Evolutionary conservation across 208 protist species (phyloP).

Genomic region (Crithidia brevicula): DNA sequence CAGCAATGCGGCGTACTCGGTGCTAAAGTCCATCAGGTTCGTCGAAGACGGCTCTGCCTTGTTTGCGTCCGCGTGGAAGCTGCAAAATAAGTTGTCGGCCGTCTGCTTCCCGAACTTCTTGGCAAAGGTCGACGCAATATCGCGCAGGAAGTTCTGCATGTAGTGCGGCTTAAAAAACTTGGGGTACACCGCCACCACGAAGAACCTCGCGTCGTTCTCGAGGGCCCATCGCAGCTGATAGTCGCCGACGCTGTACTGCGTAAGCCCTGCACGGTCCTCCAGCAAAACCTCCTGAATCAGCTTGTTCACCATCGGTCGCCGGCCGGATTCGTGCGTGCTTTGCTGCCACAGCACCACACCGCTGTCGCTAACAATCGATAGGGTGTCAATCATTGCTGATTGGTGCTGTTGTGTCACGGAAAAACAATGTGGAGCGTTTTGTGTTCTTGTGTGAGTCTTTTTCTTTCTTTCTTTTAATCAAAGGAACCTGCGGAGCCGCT

Average conservation of each 20-base stretch:
- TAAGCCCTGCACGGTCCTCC: slow-evolving; percentile 89
- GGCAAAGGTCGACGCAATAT: slow-evolving; percentile 78
- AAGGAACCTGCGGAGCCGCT: too few relatives aligned
- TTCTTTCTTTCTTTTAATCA: too few relatives aligned
- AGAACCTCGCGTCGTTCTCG: slow-evolving; percentile 93
- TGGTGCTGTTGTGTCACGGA: too few relatives aligned
- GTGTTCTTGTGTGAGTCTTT: too few relatives aligned
- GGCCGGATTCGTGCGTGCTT: slow-evolving; percentile 50
- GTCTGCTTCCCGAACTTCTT: slow-evolving; percentile 55
- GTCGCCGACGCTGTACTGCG: slow-evolving; percentile 65
- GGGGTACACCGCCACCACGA: slow-evolving; percentile 94
- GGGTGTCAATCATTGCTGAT: slow-evolving; percentile 96
- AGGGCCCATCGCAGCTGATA: slow-evolving; percentile 94
- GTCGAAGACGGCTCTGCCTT: slow-evolving; percentile 4
- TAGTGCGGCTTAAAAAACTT: slow-evolving; percentile 89
- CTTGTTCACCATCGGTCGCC: slow-evolving; percentile 88
- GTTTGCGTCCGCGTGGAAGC: neutral
- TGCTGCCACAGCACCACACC: slow-evolving; percentile 94
- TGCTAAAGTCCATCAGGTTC: slow-evolving; percentile 56
- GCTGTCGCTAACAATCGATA: slow-evolving; percentile 94
- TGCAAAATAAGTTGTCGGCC: slow-evolving; percentile 12
- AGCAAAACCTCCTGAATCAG: slow-evolving; percentile 94
- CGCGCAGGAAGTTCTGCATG: slow-evolving; percentile 87
- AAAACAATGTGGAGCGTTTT: too few relatives aligned
- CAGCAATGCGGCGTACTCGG: slow-evolving; percentile 48